Evolutionary conservation across 495 filamentous ascomycete species (phyloP).

Genomic region (Xylaria curta): DNA sequence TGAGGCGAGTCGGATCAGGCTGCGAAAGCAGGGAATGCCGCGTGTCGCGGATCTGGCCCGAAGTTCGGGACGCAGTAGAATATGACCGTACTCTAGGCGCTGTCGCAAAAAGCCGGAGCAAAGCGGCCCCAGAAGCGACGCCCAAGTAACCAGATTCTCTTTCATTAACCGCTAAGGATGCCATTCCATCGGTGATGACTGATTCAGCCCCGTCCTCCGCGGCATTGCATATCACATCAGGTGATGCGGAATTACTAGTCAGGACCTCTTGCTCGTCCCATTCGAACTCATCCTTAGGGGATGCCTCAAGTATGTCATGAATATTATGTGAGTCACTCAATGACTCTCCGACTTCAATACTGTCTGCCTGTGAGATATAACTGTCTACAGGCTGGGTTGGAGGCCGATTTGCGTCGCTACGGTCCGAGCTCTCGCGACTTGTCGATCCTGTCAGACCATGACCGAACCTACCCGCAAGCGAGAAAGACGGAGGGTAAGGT

Average conservation of each 20-base stretch:
- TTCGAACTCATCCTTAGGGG: constrained; percentile 32
- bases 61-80: constrained; percentile 13
- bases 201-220: constrained; percentile 5
- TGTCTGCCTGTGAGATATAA: not conserved
- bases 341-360: not conserved
- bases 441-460: not conserved
- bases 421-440: not conserved
- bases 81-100: not conserved
- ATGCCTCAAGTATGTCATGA: constrained; percentile 24
- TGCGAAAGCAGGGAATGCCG: constrained; percentile 20
- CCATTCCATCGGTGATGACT: constrained; percentile 30
- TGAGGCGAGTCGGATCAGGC: constrained; percentile 25
- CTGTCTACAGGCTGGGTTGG: not conserved
- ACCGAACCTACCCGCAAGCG: not conserved
- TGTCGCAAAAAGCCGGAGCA: constrained; percentile 28
- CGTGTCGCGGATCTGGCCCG: not conserved
- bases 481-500: not conserved
- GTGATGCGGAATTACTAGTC: not conserved
- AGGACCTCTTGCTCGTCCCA: constrained; percentile 32
- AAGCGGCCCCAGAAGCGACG: constrained; percentile 29
- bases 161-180: constrained; percentile 27
- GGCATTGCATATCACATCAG: not conserved
- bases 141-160: constrained; percentile 27
- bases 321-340: not conserved
- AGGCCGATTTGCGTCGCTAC: not conserved